These are phyloP conservation scores for Blastocystis sp. DNA, from an alignment of 352 stramenopile species.

Conservation along the genomic window DNA sequence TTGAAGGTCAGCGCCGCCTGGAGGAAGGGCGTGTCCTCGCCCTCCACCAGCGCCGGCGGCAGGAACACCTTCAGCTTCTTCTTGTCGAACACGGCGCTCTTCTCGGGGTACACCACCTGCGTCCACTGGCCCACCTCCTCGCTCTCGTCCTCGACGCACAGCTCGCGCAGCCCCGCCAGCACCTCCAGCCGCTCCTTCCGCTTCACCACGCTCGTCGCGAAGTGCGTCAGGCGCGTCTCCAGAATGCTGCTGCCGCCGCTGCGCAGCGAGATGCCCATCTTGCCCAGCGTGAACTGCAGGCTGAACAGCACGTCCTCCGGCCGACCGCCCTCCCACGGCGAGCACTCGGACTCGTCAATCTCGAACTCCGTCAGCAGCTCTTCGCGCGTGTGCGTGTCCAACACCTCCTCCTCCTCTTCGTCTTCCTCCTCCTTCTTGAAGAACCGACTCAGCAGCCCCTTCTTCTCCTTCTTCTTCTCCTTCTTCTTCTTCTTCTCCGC, in stretches of 20 bases:
- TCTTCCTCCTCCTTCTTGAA: background rate
- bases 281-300: conserved; percentile 32
- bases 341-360: conserved; percentile 9
- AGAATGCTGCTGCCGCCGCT: background rate
- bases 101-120: conserved; percentile 44
- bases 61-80: conserved; percentile 1
- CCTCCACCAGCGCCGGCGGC: background rate
- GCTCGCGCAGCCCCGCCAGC: background rate
- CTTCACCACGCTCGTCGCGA: conserved; percentile 2
- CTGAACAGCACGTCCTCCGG: conserved; percentile 22
- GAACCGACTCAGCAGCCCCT: background rate
- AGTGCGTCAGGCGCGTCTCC: background rate
- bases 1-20: background rate
- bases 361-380: conserved; percentile 36
- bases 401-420: background rate
- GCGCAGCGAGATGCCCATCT: background rate
- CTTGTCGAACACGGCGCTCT: background rate
- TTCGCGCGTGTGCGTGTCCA: background rate
- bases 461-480: background rate
- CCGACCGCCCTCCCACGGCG: conserved; percentile 43
- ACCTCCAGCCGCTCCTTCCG: conserved; percentile 17
- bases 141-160: conserved; percentile 2
- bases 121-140: conserved; percentile 2
- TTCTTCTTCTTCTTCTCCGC: conserved; percentile 31
- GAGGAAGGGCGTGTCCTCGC: conserved; percentile 21